A percentile compares a stretch with the other conserved stretches of the same genome.
phyloP scores from a whole-genome alignment of 768 basidiomycete species.

The Omphalotus guepiniiformis region DNA sequence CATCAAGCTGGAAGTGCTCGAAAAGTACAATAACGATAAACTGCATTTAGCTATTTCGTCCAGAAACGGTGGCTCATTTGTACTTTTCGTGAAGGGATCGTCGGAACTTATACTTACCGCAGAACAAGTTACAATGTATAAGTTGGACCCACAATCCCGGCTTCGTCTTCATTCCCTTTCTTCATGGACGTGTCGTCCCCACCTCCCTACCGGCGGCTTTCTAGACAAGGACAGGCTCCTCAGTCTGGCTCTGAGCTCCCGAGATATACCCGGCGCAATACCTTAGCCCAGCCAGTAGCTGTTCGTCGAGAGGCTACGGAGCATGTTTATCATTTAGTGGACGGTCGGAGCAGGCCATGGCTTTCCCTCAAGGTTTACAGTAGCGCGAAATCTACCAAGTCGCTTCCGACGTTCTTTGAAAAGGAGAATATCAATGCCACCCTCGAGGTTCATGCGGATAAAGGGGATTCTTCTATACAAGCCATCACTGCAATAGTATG shows the following conservation, averaged over 20 bases:
- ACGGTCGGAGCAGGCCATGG: constrained; percentile 40
- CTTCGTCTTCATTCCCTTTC: not conserved
- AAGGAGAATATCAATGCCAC: constrained; percentile 46
- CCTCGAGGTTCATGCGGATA: constrained; percentile 44
- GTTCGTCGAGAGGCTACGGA: constrained; percentile 40
- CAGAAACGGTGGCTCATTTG: no score
- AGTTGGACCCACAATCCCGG: not conserved
- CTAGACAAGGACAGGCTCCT: constrained; percentile 49
- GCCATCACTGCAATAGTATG: constrained; percentile 40
- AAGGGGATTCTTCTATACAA: constrained; percentile 46
- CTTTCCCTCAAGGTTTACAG: constrained; percentile 43
- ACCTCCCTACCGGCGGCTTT: constrained; percentile 47
- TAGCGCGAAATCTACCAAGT: constrained; percentile 49
- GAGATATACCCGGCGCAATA: constrained; percentile 45
- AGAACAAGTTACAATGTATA: no score
- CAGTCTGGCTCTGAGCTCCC: constrained; percentile 42
- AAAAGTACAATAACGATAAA: no score
- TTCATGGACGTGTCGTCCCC: constrained; percentile 32
- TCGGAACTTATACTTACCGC: no score
- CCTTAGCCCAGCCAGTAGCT: constrained; percentile 35
- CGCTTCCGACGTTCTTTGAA: constrained; percentile 50
- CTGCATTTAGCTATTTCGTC: no score
- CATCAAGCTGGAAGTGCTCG: no score
- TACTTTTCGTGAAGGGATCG: no score
- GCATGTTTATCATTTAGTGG: constrained; percentile 38